Evolutionary conservation across 2,329 filamentous ascomycete genomes (phyloP).

Genomic region (Fusarium sororula): DNA sequence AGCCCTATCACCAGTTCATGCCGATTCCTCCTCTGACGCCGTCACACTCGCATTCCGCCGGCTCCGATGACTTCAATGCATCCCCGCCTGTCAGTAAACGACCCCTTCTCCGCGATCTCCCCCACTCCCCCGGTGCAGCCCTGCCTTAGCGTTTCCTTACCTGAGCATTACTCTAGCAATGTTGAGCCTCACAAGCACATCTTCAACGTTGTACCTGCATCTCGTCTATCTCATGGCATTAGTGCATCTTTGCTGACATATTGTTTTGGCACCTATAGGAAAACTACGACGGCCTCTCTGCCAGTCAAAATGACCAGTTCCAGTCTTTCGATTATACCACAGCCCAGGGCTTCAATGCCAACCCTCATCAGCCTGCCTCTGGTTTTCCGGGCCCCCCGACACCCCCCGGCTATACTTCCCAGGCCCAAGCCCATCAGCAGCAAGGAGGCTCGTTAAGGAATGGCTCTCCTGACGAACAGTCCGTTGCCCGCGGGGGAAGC

Average conservation of each 20-base stretch:
- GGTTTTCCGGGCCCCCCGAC: constrained; percentile 58
- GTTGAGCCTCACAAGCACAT: constrained; percentile 18
- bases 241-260: constrained; percentile 21
- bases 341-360: constrained; percentile 50
- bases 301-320: constrained; percentile 56
- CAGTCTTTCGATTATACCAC: constrained; percentile 54
- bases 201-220: constrained; percentile 21
- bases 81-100: constrained; percentile 63
- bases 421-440: constrained; percentile 36
- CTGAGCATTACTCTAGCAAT: constrained; percentile 48
- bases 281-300: constrained; percentile 57
- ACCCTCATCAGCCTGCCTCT: constrained; percentile 48
- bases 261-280: constrained; percentile 50
- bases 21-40: constrained; percentile 63
- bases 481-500: constrained; percentile 52
- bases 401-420: constrained; percentile 55
- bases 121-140: constrained; percentile 41
- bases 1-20: constrained; percentile 65
- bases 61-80: constrained; percentile 64
- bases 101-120: constrained; percentile 40
- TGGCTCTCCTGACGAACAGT: constrained; percentile 46
- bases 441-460: constrained; percentile 37
- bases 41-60: constrained; percentile 63
- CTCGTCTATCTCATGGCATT: constrained; percentile 19
- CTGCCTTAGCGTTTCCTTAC: constrained; percentile 46